phyloP scores from a whole-genome alignment of 495 filamentous ascomycete species.

The Thermochaetoides thermophila region DNA sequence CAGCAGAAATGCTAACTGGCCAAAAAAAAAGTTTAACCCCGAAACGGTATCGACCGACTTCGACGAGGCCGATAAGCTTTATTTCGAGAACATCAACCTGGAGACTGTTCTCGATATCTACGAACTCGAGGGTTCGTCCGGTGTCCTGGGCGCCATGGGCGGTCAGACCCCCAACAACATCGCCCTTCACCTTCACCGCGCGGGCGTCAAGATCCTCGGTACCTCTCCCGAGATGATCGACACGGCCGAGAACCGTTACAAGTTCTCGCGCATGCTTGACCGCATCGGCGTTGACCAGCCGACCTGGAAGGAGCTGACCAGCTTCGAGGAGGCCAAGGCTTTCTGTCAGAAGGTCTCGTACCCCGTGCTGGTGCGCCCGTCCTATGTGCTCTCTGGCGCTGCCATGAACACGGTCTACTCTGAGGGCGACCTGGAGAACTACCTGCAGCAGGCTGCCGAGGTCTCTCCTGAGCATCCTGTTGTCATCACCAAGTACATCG shows the following conservation, averaged over 20 bases:
- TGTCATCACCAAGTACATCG: constrained; percentile 97
- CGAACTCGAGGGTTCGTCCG: constrained; percentile 69
- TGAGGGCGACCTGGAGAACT: constrained; percentile 72
- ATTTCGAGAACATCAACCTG: constrained; percentile 94
- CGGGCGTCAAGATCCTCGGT: constrained; percentile 83
- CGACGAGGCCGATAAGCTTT: constrained; percentile 87
- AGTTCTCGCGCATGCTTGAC: constrained; percentile 95
- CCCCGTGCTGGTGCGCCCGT: constrained; percentile 84
- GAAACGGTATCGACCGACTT: constrained; percentile 94
- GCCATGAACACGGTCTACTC: constrained; percentile 96
- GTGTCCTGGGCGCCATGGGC: constrained; percentile 96
- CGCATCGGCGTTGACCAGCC: constrained; percentile 93
- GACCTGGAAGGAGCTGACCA: constrained; percentile 93
- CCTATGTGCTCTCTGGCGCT: constrained; percentile 90
- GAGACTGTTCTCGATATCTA: constrained; percentile 95
- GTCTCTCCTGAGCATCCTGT: constrained; percentile 94
- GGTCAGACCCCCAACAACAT: constrained; percentile 98
- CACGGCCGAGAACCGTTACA: constrained; percentile 91
- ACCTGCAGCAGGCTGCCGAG: constrained; percentile 73
- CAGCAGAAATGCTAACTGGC: constrained; percentile 1
- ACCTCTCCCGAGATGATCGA: constrained; percentile 99
- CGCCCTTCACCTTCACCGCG: constrained; percentile 70
- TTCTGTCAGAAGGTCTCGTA: constrained; percentile 81
- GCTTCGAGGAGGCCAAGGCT: constrained; percentile 66
- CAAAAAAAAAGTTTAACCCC: constrained; percentile 47